These are phyloP conservation scores for Candida pseudoviswanathii DNA, from an alignment of 1,139 yeast genomes.

Conservation along the genomic window DNA sequence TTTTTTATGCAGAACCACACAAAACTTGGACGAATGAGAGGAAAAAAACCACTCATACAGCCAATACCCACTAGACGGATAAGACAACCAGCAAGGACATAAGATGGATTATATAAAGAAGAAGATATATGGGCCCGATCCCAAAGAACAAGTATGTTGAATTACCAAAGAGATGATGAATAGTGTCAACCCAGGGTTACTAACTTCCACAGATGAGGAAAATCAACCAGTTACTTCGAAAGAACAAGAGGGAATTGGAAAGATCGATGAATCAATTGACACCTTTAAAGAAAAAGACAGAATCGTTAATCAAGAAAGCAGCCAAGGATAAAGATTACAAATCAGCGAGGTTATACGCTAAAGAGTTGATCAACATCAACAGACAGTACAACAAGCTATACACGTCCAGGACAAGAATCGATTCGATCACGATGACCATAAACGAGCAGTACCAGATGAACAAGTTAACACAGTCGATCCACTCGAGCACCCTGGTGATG, in stretches of 20 bases:
- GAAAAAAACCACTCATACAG: background rate
- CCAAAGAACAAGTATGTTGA: slow-evolving; percentile 73
- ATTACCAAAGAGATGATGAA: background rate
- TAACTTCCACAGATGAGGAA: slow-evolving; percentile 60
- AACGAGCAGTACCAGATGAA: slow-evolving; percentile 90
- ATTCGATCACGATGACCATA: slow-evolving; percentile 82
- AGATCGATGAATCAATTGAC: slow-evolving; percentile 68
- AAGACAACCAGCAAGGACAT: background rate
- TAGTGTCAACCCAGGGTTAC: slow-evolving; percentile 15
- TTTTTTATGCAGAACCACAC: background rate
- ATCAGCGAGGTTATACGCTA: slow-evolving; percentile 77
- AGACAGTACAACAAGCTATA: slow-evolving; percentile 76
- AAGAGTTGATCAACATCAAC: slow-evolving; percentile 74
- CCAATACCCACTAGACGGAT: slow-evolving; percentile 2
- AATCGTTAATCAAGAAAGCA: slow-evolving; percentile 66
- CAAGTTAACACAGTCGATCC: slow-evolving; percentile 81
- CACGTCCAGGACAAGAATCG: slow-evolving; percentile 82
- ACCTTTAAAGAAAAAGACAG: slow-evolving; percentile 72
- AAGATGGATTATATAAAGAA: slow-evolving; percentile 70
- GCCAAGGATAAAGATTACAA: slow-evolving; percentile 80
- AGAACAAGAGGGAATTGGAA: slow-evolving; percentile 83
- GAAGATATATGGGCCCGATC: slow-evolving; percentile 95
- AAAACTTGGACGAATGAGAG: slow-evolving; percentile 3
- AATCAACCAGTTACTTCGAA: slow-evolving; percentile 79
- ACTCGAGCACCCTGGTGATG: slow-evolving; percentile 80